Percentiles rank a stretch among this genome's conserved stretches.
Evolutionary conservation across 805 yeast species (phyloP).

Genomic region (Wickerhamomyces chambardii): DNA sequence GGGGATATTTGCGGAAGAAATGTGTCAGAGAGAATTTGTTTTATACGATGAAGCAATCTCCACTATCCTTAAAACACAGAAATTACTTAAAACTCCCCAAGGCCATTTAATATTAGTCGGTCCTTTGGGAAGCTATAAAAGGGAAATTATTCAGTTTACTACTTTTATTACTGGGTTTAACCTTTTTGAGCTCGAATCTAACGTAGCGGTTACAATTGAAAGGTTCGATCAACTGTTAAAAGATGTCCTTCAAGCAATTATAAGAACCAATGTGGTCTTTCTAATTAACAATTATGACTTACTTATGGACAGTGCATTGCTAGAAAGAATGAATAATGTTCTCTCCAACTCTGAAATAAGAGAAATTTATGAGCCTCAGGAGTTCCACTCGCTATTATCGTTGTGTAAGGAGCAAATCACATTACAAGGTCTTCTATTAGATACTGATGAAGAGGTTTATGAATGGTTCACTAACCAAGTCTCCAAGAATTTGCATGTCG

Average conservation of each 20-base stretch:
- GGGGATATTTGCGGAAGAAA: conserved; percentile 71
- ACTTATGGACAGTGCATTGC: conserved; percentile 66
- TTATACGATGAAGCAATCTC: conserved; percentile 65
- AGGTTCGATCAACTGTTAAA: conserved; percentile 67
- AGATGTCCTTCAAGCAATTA: conserved; percentile 37
- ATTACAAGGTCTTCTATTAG: conserved; percentile 53
- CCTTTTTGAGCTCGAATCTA: conserved; percentile 48
- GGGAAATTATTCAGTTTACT: conserved; percentile 70
- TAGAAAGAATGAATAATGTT: conserved; percentile 90
- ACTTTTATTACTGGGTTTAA: conserved; percentile 85
- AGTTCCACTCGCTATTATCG: conserved; percentile 39
- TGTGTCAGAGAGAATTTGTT: conserved; percentile 47
- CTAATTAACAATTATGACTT: conserved; percentile 76
- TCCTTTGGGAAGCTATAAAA: conserved; percentile 73
- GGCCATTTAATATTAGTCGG: conserved; percentile 89
- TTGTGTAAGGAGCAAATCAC: conserved; percentile 49
- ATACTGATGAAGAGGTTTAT: conserved; percentile 60
- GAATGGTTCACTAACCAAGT: conserved; percentile 67
- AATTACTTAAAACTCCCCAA: conserved; percentile 77
- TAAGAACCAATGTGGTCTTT: conserved; percentile 54
- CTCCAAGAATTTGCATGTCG: conserved; percentile 68
- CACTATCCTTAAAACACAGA: conserved; percentile 68
- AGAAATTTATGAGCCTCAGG: conserved; percentile 78
- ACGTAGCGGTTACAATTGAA: conserved; percentile 38
- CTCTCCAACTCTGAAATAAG: conserved; percentile 91